Evolutionary conservation across 208 protist species (phyloP), one percentile per base, ranked within the genome.

Genomic region (Leishmania arabica): DNA sequence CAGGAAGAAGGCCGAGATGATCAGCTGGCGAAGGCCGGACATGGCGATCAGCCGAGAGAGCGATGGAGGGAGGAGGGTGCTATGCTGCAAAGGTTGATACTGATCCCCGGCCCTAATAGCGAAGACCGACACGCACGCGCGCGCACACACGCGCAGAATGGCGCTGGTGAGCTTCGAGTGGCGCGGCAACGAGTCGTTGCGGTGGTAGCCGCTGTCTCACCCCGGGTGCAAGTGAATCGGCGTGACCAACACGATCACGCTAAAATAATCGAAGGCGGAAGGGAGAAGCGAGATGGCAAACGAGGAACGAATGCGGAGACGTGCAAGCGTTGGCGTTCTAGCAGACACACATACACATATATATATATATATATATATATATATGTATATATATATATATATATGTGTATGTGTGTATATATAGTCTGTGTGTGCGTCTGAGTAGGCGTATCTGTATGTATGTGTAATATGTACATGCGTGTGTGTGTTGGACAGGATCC

Each of bases 1-100:
- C 13, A 94, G 49, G 49, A 85, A 83, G 73, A 91, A 85, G 56
- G 93, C 93, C 45, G 88, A 86, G 40, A 92, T 40, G 24, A 93
- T 75, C 37, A 95, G 79, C 7, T 82, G 80, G 62, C 90, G 85
- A 70, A 96, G 78, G 34, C 84, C 76, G 0, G 88, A 77, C 88
- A 93, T 93, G 68, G 47, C 13, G 5, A 34, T n/a, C 31, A 7
- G 27, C 17, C 34, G 45, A 62, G 27, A 51, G 72, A 45, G n/a
- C 5, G 45, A 42, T n/a, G 13, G n/a, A 51, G 51, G 47, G 31
- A 60, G 53, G 51, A 45, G 49, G 42, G 27, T 51, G 6, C 47
- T 73, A 9, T 54, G 45, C 24, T 13, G 47, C 45, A 73, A 24
- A 17, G 27, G 40, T 7, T 37, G 37, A 53, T 51, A 15, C n/a